These are phyloP conservation scores for Exserohilum turcica DNA, from an alignment of 2,329 filamentous ascomycete species.

Conservation along the genomic window DNA sequence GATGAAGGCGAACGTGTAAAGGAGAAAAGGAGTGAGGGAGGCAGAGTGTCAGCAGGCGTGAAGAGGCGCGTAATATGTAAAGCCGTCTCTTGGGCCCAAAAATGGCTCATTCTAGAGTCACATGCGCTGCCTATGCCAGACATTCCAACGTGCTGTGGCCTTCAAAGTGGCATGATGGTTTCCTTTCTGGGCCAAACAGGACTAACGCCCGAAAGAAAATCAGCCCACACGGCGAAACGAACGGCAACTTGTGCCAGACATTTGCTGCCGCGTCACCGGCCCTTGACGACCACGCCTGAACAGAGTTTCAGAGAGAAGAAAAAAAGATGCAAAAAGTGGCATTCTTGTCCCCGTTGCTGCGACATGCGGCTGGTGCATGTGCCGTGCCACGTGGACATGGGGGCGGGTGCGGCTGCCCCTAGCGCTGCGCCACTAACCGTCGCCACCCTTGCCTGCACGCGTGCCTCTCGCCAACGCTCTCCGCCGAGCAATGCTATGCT, in stretches of 20 bases:
- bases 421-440: neutral
- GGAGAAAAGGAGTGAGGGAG: neutral
- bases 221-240: slow-evolving; percentile 26
- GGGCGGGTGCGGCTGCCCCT: neutral
- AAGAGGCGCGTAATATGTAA: too few relatives aligned
- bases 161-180: slow-evolving; percentile 31
- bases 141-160: neutral
- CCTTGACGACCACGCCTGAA: neutral
- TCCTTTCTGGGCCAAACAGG: slow-evolving; percentile 23
- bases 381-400: neutral
- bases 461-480: neutral
- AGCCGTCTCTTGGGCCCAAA: neutral
- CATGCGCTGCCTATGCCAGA: neutral
- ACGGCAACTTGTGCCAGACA: slow-evolving; percentile 16
- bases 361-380: neutral
- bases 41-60: neutral
- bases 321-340: neutral
- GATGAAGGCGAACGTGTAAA: neutral
- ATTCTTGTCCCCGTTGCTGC: neutral
- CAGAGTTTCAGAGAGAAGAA: too few relatives aligned
- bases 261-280: neutral
- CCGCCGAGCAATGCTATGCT: neutral
- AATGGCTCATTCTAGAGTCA: slow-evolving; percentile 11
- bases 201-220: slow-evolving; percentile 21
- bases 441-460: neutral